Conservation (phyloP, 306 rosid genomes). For the Adenanthera pavonina region DNA sequence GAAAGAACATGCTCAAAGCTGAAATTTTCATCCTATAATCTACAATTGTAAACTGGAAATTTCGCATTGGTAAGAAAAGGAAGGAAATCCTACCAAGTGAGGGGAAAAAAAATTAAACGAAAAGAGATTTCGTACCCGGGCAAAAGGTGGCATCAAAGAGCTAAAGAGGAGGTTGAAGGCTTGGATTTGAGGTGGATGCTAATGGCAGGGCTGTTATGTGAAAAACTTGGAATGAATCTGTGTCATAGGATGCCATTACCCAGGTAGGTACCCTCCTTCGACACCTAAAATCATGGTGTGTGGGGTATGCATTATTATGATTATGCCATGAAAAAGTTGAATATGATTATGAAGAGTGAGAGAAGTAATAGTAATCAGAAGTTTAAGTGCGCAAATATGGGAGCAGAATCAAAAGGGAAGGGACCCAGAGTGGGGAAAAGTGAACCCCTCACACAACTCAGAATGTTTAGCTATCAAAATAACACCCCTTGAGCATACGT, state of each 20-base stretch:
- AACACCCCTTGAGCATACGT: not conserved
- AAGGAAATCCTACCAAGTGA: conserved; percentile 13
- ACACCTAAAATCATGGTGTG: conserved; percentile 38
- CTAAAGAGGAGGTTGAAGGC: conserved; percentile 4
- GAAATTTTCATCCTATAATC: not conserved
- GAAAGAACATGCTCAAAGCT: not conserved
- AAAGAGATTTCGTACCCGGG: conserved; percentile 37
- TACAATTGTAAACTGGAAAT: not conserved
- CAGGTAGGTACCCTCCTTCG: conserved; percentile 35
- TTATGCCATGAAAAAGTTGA: not conserved
- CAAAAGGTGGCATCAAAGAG: conserved; percentile 39
- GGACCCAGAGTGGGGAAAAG: not conserved
- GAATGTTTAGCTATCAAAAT: conserved; percentile 7
- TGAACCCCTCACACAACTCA: not conserved
- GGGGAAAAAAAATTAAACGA: not conserved
- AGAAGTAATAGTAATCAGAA: conserved; percentile 35
- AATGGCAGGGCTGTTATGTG: conserved; percentile 28
- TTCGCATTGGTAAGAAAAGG: conserved; percentile 15
- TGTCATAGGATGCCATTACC: conserved; percentile 53
- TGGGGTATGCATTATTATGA: not conserved
- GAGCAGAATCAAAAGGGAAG: not conserved
- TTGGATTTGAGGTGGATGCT: not conserved
- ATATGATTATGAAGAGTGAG: conserved; percentile 26
- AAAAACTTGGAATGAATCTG: conserved; percentile 32
- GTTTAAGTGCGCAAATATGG: conserved; percentile 19